Percentiles rank a stretch among this genome's conserved stretches.
Evolutionary conservation across 148 eudicot genomes (phyloP).

Genomic region (Vaccinium darrowii): DNA sequence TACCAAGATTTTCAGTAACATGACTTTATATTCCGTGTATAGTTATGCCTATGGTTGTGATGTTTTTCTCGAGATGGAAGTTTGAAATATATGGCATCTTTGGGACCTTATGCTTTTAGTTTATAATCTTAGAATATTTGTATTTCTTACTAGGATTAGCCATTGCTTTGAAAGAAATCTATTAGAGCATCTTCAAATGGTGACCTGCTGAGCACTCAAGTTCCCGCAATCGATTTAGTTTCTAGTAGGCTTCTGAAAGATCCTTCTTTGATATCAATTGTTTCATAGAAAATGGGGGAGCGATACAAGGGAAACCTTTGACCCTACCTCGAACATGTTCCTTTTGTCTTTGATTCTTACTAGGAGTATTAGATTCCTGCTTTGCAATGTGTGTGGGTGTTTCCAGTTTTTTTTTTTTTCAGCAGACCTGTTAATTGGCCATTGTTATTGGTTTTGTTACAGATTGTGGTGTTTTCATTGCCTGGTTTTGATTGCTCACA

Average conservation of each 20-base stretch:
- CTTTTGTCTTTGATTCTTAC: conserved; percentile 3
- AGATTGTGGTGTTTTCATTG: conserved; percentile 4
- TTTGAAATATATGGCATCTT: not conserved
- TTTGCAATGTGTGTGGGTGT: not conserved
- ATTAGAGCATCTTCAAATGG: not conserved
- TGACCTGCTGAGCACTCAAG: not conserved
- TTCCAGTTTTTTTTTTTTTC: not conserved
- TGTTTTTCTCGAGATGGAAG: not conserved
- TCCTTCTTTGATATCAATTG: not conserved
- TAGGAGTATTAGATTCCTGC: not conserved
- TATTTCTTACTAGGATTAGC: not conserved
- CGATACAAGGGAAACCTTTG: not conserved
- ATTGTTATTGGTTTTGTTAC: not conserved
- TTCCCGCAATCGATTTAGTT: not conserved
- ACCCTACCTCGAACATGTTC: not conserved
- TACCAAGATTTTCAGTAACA: too few species aligned
- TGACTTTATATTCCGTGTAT: not conserved
- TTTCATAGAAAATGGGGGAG: not conserved
- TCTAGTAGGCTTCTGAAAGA: not conserved
- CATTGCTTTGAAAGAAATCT: not conserved
- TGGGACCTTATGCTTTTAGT: not conserved
- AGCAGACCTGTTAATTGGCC: conserved; percentile 12
- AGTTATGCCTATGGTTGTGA: not conserved
- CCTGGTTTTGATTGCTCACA: not conserved
- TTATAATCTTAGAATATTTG: not conserved